A percentile compares a stretch with the other conserved stretches of the same genome.
Evolutionary conservation across 2,329 filamentous ascomycete genomes (phyloP).

Genomic region (Sporothrix humicola): DNA sequence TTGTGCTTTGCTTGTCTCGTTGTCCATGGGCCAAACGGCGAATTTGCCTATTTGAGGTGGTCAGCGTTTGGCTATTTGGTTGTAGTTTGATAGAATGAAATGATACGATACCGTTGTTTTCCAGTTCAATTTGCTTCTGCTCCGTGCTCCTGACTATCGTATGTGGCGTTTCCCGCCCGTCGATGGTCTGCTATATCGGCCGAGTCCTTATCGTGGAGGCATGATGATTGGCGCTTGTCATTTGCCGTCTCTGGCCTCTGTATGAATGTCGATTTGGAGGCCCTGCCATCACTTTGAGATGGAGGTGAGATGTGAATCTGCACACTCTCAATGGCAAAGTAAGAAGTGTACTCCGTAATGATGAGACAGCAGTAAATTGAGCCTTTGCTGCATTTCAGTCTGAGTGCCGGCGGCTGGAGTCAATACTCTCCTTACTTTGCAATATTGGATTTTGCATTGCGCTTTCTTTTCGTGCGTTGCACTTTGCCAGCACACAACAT

Average conservation of each 20-base stretch:
- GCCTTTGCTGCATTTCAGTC: too few relatives aligned
- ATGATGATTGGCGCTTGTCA: background rate
- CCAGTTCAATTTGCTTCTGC: background rate
- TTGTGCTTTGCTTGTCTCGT: background rate
- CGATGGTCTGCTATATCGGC: background rate
- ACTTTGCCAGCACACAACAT: background rate
- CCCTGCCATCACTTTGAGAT: too few relatives aligned
- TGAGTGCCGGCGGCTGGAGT: too few relatives aligned
- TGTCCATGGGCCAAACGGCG: background rate
- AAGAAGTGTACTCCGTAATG: too few relatives aligned
- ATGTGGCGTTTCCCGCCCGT: background rate
- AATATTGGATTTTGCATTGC: background rate
- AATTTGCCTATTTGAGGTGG: background rate
- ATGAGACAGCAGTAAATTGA: too few relatives aligned
- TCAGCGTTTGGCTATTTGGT: constrained; percentile 2
- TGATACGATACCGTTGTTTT: background rate
- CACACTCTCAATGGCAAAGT: too few relatives aligned
- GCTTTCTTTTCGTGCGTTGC: background rate
- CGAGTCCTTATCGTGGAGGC: background rate
- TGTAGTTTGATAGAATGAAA: background rate
- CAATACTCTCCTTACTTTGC: too few relatives aligned
- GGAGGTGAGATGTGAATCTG: too few relatives aligned
- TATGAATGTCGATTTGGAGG: too few relatives aligned
- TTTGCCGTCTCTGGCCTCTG: too few relatives aligned
- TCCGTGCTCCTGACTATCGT: background rate